Conservation (phyloP, 257 asterid genomes). For the Petunia axillaris region DNA sequence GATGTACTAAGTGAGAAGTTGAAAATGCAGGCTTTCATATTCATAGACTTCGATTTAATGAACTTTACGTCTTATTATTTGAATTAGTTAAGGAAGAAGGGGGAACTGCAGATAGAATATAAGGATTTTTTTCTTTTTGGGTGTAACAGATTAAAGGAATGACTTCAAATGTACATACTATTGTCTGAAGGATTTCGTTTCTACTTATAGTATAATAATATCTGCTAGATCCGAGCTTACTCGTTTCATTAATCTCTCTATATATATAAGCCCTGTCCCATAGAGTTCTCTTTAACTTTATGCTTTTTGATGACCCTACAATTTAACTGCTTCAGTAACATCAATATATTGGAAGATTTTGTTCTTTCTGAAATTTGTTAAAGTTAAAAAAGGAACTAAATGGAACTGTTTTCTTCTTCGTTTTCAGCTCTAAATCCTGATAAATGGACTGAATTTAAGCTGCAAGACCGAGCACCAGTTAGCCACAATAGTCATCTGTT, state of each 20-base stretch:
- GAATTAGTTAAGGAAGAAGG: conserved; percentile 15
- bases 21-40: conserved; percentile 11
- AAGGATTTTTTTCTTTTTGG: not conserved
- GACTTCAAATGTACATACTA: not conserved
- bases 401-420: conserved; percentile 27
- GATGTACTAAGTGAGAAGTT: conserved; percentile 6
- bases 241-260: not conserved
- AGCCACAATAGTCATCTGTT: conserved; percentile 90
- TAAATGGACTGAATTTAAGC: conserved; percentile 88
- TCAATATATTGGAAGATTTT: not conserved
- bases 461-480: conserved; percentile 88
- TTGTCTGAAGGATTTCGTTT: not conserved
- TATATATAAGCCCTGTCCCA: not conserved
- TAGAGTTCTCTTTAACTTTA: conserved; percentile 13
- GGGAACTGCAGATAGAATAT: not conserved
- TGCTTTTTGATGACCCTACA: not conserved
- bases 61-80: conserved; percentile 8
- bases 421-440: conserved; percentile 83
- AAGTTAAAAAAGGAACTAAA: conserved; percentile 8
- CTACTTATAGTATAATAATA: conserved; percentile 14
- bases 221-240: not conserved
- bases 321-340: not conserved
- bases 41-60: not conserved
- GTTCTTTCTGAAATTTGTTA: not conserved
- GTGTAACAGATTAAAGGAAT: not conserved